Conservation (phyloP, 306 rosid species). For the Prunus salicina region DNA sequence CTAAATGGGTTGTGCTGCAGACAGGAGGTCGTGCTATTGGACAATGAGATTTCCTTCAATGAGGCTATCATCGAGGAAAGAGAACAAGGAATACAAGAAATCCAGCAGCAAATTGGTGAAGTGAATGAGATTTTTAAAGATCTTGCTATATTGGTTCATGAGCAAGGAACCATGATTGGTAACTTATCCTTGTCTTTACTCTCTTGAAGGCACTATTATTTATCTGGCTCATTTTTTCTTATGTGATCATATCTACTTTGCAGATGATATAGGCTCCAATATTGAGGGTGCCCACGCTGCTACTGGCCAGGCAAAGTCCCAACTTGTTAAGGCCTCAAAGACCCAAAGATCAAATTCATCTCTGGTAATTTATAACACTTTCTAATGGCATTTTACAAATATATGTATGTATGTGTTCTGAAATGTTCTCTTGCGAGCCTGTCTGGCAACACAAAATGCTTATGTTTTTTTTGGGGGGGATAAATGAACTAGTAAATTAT, state of each 20-base stretch:
- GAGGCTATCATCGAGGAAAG: conserved; percentile 97
- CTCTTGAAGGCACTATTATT: conserved; percentile 6
- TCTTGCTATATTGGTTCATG: conserved; percentile 91
- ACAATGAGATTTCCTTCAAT: conserved; percentile 87
- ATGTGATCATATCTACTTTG: conserved; percentile 25
- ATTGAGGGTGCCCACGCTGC: conserved; percentile 77
- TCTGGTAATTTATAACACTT: conserved; percentile 51
- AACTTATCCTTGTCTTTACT: conserved; percentile 7
- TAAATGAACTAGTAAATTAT: no score
- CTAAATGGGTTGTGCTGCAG: conserved; percentile 44
- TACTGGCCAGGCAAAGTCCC: conserved; percentile 68
- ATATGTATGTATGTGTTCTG: not conserved
- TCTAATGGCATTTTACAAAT: not conserved
- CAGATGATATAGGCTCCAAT: conserved; percentile 86
- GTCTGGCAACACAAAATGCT: not conserved
- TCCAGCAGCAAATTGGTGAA: conserved; percentile 95
- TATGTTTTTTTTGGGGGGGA: no score
- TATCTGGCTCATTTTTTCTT: conserved; percentile 26
- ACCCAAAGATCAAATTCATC: conserved; percentile 90
- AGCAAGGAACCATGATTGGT: conserved; percentile 94
- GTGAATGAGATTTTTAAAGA: conserved; percentile 94
- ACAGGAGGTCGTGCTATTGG: conserved; percentile 82
- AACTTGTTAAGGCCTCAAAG: conserved; percentile 79
- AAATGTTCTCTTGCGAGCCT: not conserved
- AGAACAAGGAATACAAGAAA: conserved; percentile 96